Conservation (phyloP, 2,329 filamentous ascomycete species). For the Phialophora tarda region DNA sequence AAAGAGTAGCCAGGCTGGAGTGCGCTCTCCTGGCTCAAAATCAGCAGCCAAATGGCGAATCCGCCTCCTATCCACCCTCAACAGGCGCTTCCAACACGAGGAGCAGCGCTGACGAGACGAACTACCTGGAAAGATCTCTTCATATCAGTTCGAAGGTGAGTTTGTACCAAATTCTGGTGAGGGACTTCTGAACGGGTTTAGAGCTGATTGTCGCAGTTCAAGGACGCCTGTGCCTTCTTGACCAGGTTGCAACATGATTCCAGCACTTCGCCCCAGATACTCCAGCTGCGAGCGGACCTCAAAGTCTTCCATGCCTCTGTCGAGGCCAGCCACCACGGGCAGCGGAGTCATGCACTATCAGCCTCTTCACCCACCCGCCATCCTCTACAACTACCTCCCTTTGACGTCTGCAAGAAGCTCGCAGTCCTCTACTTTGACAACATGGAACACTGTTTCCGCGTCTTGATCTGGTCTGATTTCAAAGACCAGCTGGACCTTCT, state of each 20-base stretch:
- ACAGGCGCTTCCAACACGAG: neutral
- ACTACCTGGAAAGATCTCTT: neutral
- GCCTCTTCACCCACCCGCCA: neutral
- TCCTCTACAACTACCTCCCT: slow-evolving; percentile 28
- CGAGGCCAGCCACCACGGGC: slow-evolving; percentile 22
- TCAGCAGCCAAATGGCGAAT: neutral
- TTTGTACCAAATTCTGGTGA: neutral
- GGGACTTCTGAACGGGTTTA: neutral
- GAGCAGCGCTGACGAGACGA: neutral
- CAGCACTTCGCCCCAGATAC: slow-evolving; percentile 8
- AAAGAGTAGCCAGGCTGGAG: slow-evolving; percentile 33
- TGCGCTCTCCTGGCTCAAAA: slow-evolving; percentile 25
- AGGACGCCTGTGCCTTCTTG: slow-evolving; percentile 31
- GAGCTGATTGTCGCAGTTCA: slow-evolving; percentile 24
- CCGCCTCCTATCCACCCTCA: neutral
- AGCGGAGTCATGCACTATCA: neutral
- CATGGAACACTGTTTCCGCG: slow-evolving; percentile 39
- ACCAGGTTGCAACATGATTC: slow-evolving; percentile 15
- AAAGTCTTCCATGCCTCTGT: slow-evolving; percentile 27
- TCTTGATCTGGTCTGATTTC: slow-evolving; percentile 35
- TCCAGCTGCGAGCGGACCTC: slow-evolving; percentile 23
- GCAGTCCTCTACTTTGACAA: slow-evolving; percentile 38
- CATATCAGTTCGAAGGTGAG: slow-evolving; percentile 21
- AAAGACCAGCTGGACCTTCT: slow-evolving; percentile 29
- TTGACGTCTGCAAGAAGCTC: slow-evolving; percentile 30